These are phyloP conservation scores for Psidium guajava DNA, from an alignment of 345 rosid genomes.

Conservation along the genomic window DNA sequence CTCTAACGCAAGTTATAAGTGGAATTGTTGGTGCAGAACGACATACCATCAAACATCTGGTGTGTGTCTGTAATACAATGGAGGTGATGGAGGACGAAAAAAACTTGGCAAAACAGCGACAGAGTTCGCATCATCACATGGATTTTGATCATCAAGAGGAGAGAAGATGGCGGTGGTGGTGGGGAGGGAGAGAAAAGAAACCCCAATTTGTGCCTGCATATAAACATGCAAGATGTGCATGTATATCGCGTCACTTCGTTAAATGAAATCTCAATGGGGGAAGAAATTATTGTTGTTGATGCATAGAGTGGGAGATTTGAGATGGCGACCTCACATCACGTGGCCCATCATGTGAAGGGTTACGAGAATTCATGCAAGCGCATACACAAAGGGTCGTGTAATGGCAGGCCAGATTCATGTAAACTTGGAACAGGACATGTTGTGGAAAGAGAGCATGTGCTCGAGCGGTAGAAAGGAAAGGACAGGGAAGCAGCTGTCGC, in stretches of 20 bases:
- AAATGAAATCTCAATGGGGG: not conserved
- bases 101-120: not conserved
- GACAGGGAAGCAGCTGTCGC: slow-evolving; percentile 31
- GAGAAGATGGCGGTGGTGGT: not conserved
- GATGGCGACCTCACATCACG: slow-evolving; percentile 22
- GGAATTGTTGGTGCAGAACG: not conserved
- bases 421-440: slow-evolving; percentile 22
- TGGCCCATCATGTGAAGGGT: slow-evolving; percentile 26
- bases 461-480: slow-evolving; percentile 7
- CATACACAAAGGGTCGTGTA: not conserved
- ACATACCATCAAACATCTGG: not conserved
- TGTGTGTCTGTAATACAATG: not conserved
- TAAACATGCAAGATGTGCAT: not conserved
- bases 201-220: not conserved
- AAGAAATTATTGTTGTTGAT: not conserved
- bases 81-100: not conserved
- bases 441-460: slow-evolving; percentile 30
- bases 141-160: not conserved
- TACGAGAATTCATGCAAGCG: not conserved
- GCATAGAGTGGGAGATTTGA: not conserved
- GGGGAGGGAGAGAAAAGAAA: not conserved
- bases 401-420: not conserved
- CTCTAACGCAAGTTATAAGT: not conserved
- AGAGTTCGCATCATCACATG: slow-evolving; percentile 2
- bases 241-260: not conserved